These are phyloP conservation scores for Aspergillus biplanus DNA, from an alignment of 495 filamentous ascomycete genomes.

Conservation along the genomic window DNA sequence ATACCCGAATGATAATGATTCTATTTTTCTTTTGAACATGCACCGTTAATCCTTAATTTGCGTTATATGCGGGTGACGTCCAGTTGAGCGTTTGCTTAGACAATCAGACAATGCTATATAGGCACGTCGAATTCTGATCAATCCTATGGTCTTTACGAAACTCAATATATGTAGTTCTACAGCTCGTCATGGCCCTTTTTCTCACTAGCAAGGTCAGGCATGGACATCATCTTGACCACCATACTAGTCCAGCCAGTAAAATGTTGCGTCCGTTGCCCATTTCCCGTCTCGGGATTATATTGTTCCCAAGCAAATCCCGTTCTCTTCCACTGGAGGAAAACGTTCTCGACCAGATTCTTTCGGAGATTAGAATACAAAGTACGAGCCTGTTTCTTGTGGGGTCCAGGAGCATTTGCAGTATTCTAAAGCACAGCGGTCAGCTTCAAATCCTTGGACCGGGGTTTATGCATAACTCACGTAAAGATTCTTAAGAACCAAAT, in stretches of 20 bases:
- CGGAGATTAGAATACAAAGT: slow-evolving; percentile 77
- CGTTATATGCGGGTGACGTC: not conserved
- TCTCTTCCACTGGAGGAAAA: slow-evolving; percentile 83
- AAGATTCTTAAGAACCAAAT: slow-evolving; percentile 80
- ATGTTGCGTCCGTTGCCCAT: slow-evolving; percentile 93
- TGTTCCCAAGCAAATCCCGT: slow-evolving; percentile 99
- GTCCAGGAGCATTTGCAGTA: slow-evolving; percentile 56
- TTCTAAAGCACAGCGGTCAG: slow-evolving; percentile 36
- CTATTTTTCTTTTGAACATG: slow-evolving; percentile 26
- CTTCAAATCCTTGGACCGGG: slow-evolving; percentile 11
- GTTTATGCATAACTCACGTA: slow-evolving; percentile 60
- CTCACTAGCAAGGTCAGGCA: slow-evolving; percentile 60
- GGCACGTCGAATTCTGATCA: slow-evolving; percentile 10
- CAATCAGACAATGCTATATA: slow-evolving; percentile 19
- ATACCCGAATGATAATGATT: slow-evolving; percentile 33
- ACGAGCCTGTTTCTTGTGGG: slow-evolving; percentile 70
- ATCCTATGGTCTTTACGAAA: slow-evolving; percentile 30
- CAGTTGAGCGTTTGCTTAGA: slow-evolving; percentile 18
- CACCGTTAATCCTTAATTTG: slow-evolving; percentile 11
- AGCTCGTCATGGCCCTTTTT: slow-evolving; percentile 47
- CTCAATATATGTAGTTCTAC: slow-evolving; percentile 25
- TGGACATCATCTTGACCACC: slow-evolving; percentile 96
- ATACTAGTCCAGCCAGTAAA: slow-evolving; percentile 98
- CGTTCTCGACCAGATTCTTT: slow-evolving; percentile 83
- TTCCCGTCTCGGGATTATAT: slow-evolving; percentile 91